Evolutionary conservation across 192 early-diverging fungal genomes (phyloP), one percentile per base, ranked within the genome.

Genomic region (Podila epicladia): DNA sequence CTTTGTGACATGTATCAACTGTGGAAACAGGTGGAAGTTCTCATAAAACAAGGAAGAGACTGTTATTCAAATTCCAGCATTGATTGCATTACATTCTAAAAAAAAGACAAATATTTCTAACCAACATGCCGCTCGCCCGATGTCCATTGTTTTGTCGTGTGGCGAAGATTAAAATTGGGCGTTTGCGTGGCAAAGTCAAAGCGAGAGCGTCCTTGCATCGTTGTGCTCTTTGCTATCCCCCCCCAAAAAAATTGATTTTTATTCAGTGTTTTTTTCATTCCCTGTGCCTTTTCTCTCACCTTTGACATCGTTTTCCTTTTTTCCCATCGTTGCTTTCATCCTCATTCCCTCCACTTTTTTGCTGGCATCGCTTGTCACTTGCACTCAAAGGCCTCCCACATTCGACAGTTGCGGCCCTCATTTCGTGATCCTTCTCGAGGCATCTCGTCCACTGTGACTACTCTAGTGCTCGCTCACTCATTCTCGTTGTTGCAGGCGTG

Each of bases 1-100:
- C 0, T 98, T 98, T 88, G 97, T 99, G 48, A 97, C 95, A 0
- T 99, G 97, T 74, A 83, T 89, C 38, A 87, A 85, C 28, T 99
- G 97, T 83, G 87, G 89, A 33, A 94, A 97, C 72, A 86, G 87
- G 26, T 98, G 96, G 96, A 98, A 96, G 87, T 83, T 89, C 33
- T 80, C 65, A 49, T 80, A 68, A 64, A 67, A 26, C 20, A 55
- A 22, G 19, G 9, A 9, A 13, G 65, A 15, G 19, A 20, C n/a
- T 33, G 32, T 67, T 41, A 12, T 45, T 45, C 41, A 45, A 17
- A 12, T 15, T 45, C 41, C 17, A 15, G 41, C 41, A 45, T 45
- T 3, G 41, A 12, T 45, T 45, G 41, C 41, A 45, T 45, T 41
- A 29, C 48, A 12, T 15, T 45, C 41, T 15, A 15, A 45, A 45